These are phyloP conservation scores for Cyclotella sp. DNA, from an alignment of 108 stramenopile species.

Conservation along the genomic window DNA sequence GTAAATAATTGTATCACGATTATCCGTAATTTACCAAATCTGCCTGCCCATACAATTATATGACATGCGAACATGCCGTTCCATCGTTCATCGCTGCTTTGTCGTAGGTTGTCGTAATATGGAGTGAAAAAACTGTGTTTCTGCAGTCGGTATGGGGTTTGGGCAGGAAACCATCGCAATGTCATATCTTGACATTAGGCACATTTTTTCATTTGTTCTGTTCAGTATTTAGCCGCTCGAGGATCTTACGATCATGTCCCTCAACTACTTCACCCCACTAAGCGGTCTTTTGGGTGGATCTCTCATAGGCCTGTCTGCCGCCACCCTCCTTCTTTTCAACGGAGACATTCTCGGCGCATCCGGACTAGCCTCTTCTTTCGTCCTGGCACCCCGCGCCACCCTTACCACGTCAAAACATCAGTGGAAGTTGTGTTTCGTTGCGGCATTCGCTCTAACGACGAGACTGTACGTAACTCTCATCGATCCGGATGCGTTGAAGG, in stretches of 20 bases:
- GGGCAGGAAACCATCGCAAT: no score
- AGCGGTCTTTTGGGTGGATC: conserved; percentile 1
- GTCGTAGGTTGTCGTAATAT: no score
- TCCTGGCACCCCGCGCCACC: conserved; percentile 41
- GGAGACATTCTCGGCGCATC: conserved; percentile 79
- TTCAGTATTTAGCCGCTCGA: no score
- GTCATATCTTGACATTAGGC: no score
- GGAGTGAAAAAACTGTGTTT: no score
- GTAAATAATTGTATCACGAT: no score
- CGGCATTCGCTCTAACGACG: conserved; percentile 58
- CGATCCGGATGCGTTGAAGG: conserved; percentile 40
- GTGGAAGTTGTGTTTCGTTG: conserved; percentile 69
- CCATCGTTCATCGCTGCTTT: no score
- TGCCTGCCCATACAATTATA: no score
- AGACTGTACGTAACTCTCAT: conserved; percentile 36
- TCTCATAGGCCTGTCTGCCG: conserved; percentile 56
- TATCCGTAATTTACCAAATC: no score
- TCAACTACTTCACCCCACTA: conserved; percentile 20
- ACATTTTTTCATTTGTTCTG: no score
- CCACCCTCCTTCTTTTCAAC: conserved; percentile 61
- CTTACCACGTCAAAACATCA: conserved; percentile 41
- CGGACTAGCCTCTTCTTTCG: conserved; percentile 59
- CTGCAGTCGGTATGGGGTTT: no score
- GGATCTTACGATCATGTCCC: not conserved
- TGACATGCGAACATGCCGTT: no score